Base-by-base conservation (phyloP, 1,284 basidiomycete genomes). In the Chondrostereum purpureum region DNA sequence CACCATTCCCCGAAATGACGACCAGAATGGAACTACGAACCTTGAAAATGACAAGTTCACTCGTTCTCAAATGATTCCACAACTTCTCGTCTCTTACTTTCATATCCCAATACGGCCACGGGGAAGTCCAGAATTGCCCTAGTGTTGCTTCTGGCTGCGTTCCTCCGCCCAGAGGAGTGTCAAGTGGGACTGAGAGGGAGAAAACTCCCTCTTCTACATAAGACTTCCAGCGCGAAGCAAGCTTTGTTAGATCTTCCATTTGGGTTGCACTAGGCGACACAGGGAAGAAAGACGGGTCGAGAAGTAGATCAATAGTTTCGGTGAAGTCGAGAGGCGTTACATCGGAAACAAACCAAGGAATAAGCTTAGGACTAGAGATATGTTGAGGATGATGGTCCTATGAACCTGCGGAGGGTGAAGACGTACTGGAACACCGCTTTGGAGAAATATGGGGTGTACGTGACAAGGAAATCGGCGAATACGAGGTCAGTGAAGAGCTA, bases 311-410 rank as follows among this genome's bases (percentile, higher is more conserved):
- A 38, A 84, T 70, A 1, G 75, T 72, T 33, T 67, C 70, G 50
- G 63, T 59, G 60, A 91, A 92, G 62, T 93, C 91, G 18, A 70
- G 66, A 1, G 91, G 90, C 1, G 87, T 83, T 16, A 93, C 91
- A 60, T 93, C 91, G 11, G 87, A 92, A 42, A 95, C 92, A 59
- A 95, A 97, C 92, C 91, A 92, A 0, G 92, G 91, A 44, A 94
- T 86, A 6, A 87, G 68, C 62, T 94, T 94, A 0, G 90, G 88
- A 63, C 88, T 92, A 47, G 16, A 39, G n/a, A 1, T 14, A 24
- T 5, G 20, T 20, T 23, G 41, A 19, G 14, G 14, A 42, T 17
- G n/a, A n/a, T n/a, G n/a, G n/a, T n/a, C n/a, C n/a, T n/a, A 45
- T 56, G 45, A 45, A 45, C 50, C 46, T 46, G 42, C 39, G 56